These are phyloP conservation scores for Hepatocystis sp. DNA, from an alignment of 169 alveolate species.

Conservation along the genomic window DNA sequence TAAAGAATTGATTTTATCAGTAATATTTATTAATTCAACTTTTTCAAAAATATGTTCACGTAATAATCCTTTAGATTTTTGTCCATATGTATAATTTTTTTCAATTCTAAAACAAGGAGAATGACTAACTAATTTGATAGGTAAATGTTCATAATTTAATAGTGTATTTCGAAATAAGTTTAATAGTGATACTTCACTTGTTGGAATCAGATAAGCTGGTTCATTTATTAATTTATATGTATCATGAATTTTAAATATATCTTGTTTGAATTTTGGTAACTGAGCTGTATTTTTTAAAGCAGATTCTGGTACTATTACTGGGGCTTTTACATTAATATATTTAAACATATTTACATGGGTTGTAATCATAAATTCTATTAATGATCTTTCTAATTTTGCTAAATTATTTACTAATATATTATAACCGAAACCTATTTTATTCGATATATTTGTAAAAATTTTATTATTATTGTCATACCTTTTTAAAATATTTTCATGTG, in stretches of 20 bases:
- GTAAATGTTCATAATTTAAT: slow-evolving; percentile 66
- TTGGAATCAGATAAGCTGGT: slow-evolving; percentile 85
- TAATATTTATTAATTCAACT: slow-evolving; percentile 81
- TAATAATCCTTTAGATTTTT: slow-evolving; percentile 83
- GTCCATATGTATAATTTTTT: slow-evolving; percentile 82
- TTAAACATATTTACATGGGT: slow-evolving; percentile 79
- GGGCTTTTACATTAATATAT: slow-evolving; percentile 80
- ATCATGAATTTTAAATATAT: slow-evolving; percentile 80
- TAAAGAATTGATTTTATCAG: slow-evolving; percentile 65
- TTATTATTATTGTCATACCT: slow-evolving; percentile 33
- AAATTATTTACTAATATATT: slow-evolving; percentile 65
- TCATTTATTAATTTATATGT: slow-evolving; percentile 79
- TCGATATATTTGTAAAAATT: slow-evolving; percentile 52
- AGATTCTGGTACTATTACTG: slow-evolving; percentile 77
- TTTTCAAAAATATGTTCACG: slow-evolving; percentile 86
- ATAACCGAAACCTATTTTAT: slow-evolving; percentile 75
- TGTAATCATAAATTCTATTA: slow-evolving; percentile 80
- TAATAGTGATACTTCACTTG: slow-evolving; percentile 84
- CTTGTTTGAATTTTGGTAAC: slow-evolving; percentile 85
- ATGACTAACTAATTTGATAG: slow-evolving; percentile 79
- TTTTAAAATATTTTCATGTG: slow-evolving; percentile 73
- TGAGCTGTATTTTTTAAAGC: slow-evolving; percentile 82
- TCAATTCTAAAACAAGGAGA: slow-evolving; percentile 84
- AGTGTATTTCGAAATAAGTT: slow-evolving; percentile 76
- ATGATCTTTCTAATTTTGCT: slow-evolving; percentile 80